phyloP scores from a whole-genome alignment of 768 basidiomycete genomes.

The Steccherinum ochraceum region DNA sequence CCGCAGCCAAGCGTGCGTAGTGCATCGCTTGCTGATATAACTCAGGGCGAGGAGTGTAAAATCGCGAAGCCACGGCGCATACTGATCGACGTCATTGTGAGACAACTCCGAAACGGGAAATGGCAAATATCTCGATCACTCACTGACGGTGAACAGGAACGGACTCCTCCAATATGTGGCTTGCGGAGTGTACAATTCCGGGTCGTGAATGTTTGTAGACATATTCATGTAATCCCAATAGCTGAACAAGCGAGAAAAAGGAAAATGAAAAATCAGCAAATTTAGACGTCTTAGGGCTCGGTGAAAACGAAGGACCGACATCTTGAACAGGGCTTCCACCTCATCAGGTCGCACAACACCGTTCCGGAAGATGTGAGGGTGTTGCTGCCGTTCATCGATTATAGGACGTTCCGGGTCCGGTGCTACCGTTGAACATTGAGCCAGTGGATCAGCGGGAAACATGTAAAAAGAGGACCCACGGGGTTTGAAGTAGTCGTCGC shows the following conservation, averaged over 20 bases:
- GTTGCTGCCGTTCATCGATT: slow-evolving; percentile 37
- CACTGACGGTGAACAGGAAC: slow-evolving; percentile 88
- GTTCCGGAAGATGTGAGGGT: slow-evolving; percentile 59
- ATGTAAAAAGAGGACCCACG: slow-evolving; percentile 38
- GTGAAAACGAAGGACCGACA: slow-evolving; percentile 30
- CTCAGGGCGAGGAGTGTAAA: slow-evolving; percentile 62
- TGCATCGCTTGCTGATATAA: slow-evolving; percentile 70
- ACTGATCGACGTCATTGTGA: slow-evolving; percentile 34
- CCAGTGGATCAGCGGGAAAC: slow-evolving; percentile 21
- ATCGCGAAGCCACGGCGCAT: slow-evolving; percentile 83
- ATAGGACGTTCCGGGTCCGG: slow-evolving; percentile 26
- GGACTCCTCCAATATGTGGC: slow-evolving; percentile 78
- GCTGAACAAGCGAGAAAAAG: slow-evolving; percentile 27
- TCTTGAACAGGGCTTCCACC: slow-evolving; percentile 66
- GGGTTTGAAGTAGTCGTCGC: slow-evolving; percentile 58
- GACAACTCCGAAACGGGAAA: not conserved
- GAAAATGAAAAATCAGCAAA: not conserved
- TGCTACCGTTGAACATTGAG: slow-evolving; percentile 21
- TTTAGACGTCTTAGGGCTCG: not conserved
- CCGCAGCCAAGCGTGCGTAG: slow-evolving; percentile 71
- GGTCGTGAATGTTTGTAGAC: slow-evolving; percentile 75
- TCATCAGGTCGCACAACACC: slow-evolving; percentile 59
- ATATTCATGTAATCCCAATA: slow-evolving; percentile 77
- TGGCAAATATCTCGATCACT: slow-evolving; percentile 33
- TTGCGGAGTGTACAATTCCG: slow-evolving; percentile 78